These are phyloP conservation scores for Talaromyces piceae DNA, from an alignment of 2,329 filamentous ascomycete species.

Conservation along the genomic window DNA sequence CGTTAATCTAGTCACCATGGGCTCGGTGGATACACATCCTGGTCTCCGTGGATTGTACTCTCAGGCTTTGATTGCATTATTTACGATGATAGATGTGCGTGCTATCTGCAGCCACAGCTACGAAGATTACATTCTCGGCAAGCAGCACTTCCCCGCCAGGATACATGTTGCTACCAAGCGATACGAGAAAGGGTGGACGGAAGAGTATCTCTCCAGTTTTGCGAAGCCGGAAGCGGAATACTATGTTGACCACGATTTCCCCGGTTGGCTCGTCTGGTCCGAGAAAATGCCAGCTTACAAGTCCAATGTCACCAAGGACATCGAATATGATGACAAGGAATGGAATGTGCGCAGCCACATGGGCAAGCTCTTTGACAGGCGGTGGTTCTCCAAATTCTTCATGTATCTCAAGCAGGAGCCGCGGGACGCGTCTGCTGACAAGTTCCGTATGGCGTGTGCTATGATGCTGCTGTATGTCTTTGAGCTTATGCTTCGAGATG, in stretches of 20 bases:
- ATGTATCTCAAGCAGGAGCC: conserved; percentile 95
- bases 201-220: conserved; percentile 70
- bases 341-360: conserved; percentile 67
- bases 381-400: conserved; percentile 85
- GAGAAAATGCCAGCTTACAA: conserved; percentile 75
- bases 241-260: conserved; percentile 84
- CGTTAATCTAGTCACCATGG: conserved; percentile 72
- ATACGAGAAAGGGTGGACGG: conserved; percentile 72
- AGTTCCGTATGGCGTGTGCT: conserved; percentile 82
- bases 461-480: conserved; percentile 85
- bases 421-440: conserved; percentile 68
- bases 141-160: conserved; percentile 70
- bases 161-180: conserved; percentile 64
- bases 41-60: conserved; percentile 74
- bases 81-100: conserved; percentile 80
- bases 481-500: conserved; percentile 72
- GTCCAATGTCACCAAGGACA: conserved; percentile 55
- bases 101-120: conserved; percentile 82
- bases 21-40: conserved; percentile 85
- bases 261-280: conserved; percentile 94
- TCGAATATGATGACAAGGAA: conserved; percentile 79
- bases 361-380: conserved; percentile 67
- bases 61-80: conserved; percentile 68
- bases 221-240: conserved; percentile 71
- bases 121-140: conserved; percentile 74